Conservation (phyloP, 1,284 basidiomycete species). For the Apiotrichum gracile region DNA sequence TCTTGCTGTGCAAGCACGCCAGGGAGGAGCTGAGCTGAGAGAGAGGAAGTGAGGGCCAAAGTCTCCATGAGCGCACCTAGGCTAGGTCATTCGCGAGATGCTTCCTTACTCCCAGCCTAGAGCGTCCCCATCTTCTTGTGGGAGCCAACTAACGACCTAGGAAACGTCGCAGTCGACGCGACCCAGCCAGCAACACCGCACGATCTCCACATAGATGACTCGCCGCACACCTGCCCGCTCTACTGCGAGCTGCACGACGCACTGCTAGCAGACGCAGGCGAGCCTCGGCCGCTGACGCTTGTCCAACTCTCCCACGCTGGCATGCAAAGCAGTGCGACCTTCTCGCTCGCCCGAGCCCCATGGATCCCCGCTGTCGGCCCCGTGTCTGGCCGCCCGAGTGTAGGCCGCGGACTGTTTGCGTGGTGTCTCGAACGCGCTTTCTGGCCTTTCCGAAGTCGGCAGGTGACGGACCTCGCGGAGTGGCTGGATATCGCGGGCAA, state of each 20-base stretch:
- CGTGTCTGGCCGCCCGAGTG: constrained; percentile 55
- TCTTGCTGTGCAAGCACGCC: too few species aligned
- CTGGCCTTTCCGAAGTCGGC: constrained; percentile 60
- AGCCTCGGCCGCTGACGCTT: constrained; percentile 37
- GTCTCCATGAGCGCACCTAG: too few species aligned
- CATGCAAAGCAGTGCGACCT: constrained; percentile 64
- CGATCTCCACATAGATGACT: constrained; percentile 63
- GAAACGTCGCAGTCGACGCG: constrained; percentile 73
- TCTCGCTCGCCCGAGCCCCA: constrained; percentile 30
- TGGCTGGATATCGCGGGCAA: constrained; percentile 53
- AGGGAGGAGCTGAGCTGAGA: too few species aligned
- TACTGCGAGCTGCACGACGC: constrained; percentile 54
- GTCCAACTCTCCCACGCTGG: constrained; percentile 85
- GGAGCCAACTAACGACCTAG: too few species aligned
- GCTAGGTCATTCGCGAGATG: too few species aligned
- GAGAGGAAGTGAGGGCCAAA: too few species aligned
- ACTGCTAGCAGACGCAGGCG: constrained; percentile 50
- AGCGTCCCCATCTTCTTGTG: too few species aligned
- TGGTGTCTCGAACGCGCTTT: constrained; percentile 52
- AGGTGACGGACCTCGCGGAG: constrained; percentile 55
- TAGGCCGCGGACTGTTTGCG: constrained; percentile 43
- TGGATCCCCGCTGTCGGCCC: constrained; percentile 62
- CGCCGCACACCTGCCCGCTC: constrained; percentile 43
- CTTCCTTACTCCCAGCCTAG: too few species aligned
- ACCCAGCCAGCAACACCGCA: constrained; percentile 72